These are phyloP conservation scores for Prunus persica DNA, from an alignment of 306 rosid species.

Conservation along the genomic window DNA sequence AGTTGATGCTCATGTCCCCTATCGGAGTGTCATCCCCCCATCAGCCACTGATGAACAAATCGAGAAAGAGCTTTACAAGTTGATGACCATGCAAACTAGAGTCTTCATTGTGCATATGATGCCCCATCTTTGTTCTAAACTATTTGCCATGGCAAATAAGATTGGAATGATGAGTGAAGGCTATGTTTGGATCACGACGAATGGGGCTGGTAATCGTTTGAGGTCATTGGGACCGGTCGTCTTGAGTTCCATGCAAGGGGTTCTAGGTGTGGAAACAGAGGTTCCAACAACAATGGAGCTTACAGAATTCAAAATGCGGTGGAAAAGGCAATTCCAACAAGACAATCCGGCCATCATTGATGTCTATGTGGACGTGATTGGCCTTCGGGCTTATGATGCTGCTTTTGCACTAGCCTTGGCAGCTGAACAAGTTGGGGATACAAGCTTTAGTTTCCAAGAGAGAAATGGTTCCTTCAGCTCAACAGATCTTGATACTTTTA, in stretches of 20 bases:
- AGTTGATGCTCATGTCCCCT: slow-evolving; percentile 27
- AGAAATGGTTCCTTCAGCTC: slow-evolving; percentile 4
- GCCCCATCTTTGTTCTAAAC: slow-evolving; percentile 12
- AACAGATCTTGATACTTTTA: slow-evolving; percentile 13
- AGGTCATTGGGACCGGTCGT: slow-evolving; percentile 7
- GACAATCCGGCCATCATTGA: slow-evolving; percentile 30
- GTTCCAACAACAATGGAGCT: slow-evolving; percentile 28
- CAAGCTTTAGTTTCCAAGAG: neutral
- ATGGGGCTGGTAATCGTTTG: slow-evolving; percentile 28
- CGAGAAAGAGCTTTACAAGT: slow-evolving; percentile 36
- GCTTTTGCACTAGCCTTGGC: slow-evolving; percentile 49
- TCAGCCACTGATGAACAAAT: slow-evolving; percentile 39
- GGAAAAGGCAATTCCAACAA: slow-evolving; percentile 34
- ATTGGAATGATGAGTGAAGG: slow-evolving; percentile 57
- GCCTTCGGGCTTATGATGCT: slow-evolving; percentile 63
- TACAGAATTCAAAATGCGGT: slow-evolving; percentile 26
- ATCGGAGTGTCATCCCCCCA: slow-evolving; percentile 31
- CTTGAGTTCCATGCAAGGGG: slow-evolving; percentile 49
- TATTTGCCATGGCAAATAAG: slow-evolving; percentile 33
- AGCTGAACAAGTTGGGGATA: slow-evolving; percentile 27
- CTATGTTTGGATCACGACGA: slow-evolving; percentile 51
- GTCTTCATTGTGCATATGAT: slow-evolving; percentile 54
- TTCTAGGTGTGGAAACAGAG: slow-evolving; percentile 43
- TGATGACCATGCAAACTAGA: slow-evolving; percentile 44
- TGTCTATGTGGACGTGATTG: slow-evolving; percentile 20